Evolutionary conservation across 495 filamentous ascomycete genomes (phyloP), one percentile per base, ranked within the genome.

Genomic region (Bathelium albidoporum): DNA sequence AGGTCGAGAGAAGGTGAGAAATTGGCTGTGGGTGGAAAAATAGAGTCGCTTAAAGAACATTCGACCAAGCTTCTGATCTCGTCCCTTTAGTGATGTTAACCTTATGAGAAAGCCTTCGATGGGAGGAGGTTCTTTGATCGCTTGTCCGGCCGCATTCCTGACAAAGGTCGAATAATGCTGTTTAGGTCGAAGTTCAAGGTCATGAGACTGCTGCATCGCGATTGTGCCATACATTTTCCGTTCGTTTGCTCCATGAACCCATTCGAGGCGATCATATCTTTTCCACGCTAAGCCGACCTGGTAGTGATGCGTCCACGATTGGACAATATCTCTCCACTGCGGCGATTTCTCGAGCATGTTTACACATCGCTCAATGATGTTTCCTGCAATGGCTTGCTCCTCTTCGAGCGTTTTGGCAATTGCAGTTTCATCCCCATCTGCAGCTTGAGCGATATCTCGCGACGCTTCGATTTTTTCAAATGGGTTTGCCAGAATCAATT

Each of bases 201-300:
- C 87, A 71, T 90, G 87, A 0, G 87, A 86, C 45, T 79, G 83
- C 66, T 83, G 77, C 87, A 90, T 89, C 26, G 83, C 87, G 16
- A 90, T 81, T 0, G 85, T 82, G 3, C 87, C 87, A 66, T 89
- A 88, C 87, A 90, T 90, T 49, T 82, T 83, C 63, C 84, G 79
- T 70, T 90, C 87, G 59, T 88, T 86, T 4, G 74, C 76, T 20
- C 87, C 87, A 72, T 86, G 80, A 7, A 90, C 74, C 87, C 87
- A 90, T 72, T 90, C 87, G 10, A 90, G 74, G 16, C 87, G 80
- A 68, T 90, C 87, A 68, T 89, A 90, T 36, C 87, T 79, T 69
- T 86, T 87, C 87, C 87, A 90, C 18, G 85, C 87, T 59, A 90
- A 76, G 1, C 87, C 87, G 75, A 90, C 85, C 32, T 81, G 83